Base-by-base conservation (phyloP, 2,329 filamentous ascomycete genomes). In the Aspergillus ochraceus region DNA sequence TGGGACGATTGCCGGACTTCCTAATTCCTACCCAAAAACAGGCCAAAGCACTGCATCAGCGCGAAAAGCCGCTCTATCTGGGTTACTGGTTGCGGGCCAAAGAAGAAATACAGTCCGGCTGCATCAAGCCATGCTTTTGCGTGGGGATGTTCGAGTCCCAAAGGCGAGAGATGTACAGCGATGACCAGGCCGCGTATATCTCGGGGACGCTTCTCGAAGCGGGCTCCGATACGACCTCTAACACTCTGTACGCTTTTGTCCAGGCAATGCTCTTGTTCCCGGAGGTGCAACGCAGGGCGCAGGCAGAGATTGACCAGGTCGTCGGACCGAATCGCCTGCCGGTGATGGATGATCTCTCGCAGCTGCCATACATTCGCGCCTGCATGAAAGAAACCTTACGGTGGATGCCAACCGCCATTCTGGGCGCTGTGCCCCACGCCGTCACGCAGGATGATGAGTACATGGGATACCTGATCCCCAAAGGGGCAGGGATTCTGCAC, bases 361-460 rank as follows among this genome's bases (percentile, higher is more conserved):
- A 52, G 42, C 68, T 67, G 11, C 61, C 57, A 6, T 64, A 87
- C 64, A 68, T 86, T 29, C 76, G 79, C 24, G 81, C 81, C 0
- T 76, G 84, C 17, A 77, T 86, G 22, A 85, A 86, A 59, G 85
- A 88, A 60, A 78, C 82, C 2, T 71, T 86, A 14, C 78, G 84
- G 2, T 86, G 84, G 83, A 74, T 77, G 32, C 78, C 79, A 1
- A 74, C 79, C 0, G 76, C 77, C 2, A 79, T 81, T 0, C 67
- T 80, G 0, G 80, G 78, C 0, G 64, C 67, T 2, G 76, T 79
- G 1, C 82, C 81, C 0, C 82, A 84, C 58, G 80, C 80, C 0
- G 74, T 77, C 0, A 80, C 77, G 0, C 74, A 78, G 29, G 81
- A 84, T 49, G 81, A 84, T 58, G 68, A 71, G 12, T 84, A 82